Conservation (phyloP, 176 grass and related monocot species). For the Aegilops tauschii region DNA sequence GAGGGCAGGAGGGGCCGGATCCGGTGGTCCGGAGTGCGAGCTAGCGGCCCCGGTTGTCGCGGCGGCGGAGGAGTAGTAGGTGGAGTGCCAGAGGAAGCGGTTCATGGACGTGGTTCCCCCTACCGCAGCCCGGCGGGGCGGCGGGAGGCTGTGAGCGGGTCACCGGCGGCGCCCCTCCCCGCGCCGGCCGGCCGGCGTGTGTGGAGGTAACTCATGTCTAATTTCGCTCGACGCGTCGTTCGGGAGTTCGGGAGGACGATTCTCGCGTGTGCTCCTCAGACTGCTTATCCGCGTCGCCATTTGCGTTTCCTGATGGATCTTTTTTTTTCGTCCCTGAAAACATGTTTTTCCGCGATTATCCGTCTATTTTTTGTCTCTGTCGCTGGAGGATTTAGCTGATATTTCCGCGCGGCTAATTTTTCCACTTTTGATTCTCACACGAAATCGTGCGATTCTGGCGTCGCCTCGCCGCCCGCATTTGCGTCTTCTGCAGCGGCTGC, state of each 20-base stretch:
- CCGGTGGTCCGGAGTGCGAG: background rate
- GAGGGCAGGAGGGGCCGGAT: background rate
- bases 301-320: background rate
- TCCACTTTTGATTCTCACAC: background rate
- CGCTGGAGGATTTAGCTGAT: constrained; percentile 1
- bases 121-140: background rate
- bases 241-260: background rate
- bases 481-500: constrained; percentile 31
- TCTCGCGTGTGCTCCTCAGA: background rate
- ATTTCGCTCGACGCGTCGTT: background rate
- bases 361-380: background rate
- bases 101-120: constrained; percentile 61
- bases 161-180: background rate
- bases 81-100: background rate
- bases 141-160: constrained; percentile 23
- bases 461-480: constrained; percentile 29
- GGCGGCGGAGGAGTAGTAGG: background rate
- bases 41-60: background rate
- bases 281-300: constrained; percentile 22
- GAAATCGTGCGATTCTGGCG: constrained; percentile 10
- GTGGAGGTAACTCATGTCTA: background rate
- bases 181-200: constrained; percentile 6
- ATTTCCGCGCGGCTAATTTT: background rate
- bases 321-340: background rate
- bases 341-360: background rate